phyloP scores from a whole-genome alignment of 495 filamentous ascomycete species.

The Collariella sp. region DNA sequence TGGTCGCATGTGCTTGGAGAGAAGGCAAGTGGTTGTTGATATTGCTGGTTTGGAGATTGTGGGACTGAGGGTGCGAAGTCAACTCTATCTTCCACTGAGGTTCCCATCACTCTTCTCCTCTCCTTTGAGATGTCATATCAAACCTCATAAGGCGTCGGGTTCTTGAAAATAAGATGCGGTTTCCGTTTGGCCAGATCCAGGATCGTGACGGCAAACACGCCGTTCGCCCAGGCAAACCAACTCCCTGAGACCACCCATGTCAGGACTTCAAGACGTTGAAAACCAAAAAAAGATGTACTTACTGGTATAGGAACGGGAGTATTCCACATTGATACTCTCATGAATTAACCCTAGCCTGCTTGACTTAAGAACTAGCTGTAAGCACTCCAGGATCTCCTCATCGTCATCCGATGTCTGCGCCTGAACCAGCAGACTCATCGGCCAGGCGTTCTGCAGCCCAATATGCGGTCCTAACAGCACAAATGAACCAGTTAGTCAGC shows the following conservation, averaged over 20 bases:
- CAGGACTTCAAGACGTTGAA: neutral
- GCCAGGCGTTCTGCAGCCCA: conserved; percentile 88
- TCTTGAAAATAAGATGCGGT: conserved; percentile 79
- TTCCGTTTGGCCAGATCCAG: conserved; percentile 78
- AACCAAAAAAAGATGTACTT: conserved; percentile 27
- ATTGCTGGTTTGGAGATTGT: no score
- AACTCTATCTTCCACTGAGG: neutral
- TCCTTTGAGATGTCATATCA: conserved; percentile 1
- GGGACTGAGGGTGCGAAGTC: no score
- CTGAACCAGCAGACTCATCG: conserved; percentile 87
- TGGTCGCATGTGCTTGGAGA: no score
- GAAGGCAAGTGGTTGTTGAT: no score
- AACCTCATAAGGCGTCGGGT: conserved; percentile 38
- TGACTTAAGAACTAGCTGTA: conserved; percentile 65
- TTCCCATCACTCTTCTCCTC: neutral
- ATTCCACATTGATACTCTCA: conserved; percentile 83
- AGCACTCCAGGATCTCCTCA: conserved; percentile 62
- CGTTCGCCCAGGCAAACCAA: conserved; percentile 99
- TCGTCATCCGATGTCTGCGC: conserved; percentile 85
- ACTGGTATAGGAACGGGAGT: conserved; percentile 66
- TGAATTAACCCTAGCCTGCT: conserved; percentile 76
- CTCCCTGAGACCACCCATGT: conserved; percentile 41
- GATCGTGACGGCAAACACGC: conserved; percentile 90
- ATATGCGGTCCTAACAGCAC: conserved; percentile 53
- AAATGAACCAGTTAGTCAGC: neutral